Evolutionary conservation across 1,284 basidiomycete genomes (phyloP).

Genomic region (Pseudozyma sp.): DNA sequence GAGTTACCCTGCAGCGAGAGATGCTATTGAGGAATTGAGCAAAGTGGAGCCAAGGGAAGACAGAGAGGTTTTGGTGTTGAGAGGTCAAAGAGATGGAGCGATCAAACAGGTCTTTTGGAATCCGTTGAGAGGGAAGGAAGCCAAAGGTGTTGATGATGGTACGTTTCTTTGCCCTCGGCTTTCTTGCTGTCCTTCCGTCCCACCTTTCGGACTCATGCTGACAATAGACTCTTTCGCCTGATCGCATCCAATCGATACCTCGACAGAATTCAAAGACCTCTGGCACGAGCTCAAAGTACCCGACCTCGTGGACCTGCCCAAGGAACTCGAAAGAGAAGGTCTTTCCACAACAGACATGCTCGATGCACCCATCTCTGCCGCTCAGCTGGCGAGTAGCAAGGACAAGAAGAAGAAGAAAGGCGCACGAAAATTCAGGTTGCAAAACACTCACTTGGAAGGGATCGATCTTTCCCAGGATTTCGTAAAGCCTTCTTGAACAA

Average conservation of each 20-base stretch:
- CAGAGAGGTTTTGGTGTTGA: slow-evolving; percentile 85
- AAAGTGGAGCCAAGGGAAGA: slow-evolving; percentile 74
- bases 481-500: slow-evolving; percentile 40
- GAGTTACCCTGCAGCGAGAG: slow-evolving; percentile 83
- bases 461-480: slow-evolving; percentile 81
- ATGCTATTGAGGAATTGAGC: slow-evolving; percentile 61
- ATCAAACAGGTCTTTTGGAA: slow-evolving; percentile 86
- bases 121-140: slow-evolving; percentile 82
- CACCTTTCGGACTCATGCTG: background rate
- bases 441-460: slow-evolving; percentile 83
- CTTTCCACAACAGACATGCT: slow-evolving; percentile 58
- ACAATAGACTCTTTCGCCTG: background rate
- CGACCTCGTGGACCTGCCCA: slow-evolving; percentile 82
- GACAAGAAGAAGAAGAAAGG: slow-evolving; percentile 56
- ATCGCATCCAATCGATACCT: background rate
- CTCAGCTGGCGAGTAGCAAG: slow-evolving; percentile 40
- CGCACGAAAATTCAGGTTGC: slow-evolving; percentile 75
- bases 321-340: slow-evolving; percentile 75
- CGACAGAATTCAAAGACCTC: slow-evolving; percentile 83
- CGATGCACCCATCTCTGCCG: slow-evolving; percentile 47
- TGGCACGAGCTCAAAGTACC: slow-evolving; percentile 88
- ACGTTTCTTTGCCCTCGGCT: slow-evolving; percentile 47
- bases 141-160: slow-evolving; percentile 83
- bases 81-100: slow-evolving; percentile 82
- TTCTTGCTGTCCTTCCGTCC: background rate